Conservation (phyloP, 495 filamentous ascomycete species). For the Talaromyces borbonicus region DNA sequence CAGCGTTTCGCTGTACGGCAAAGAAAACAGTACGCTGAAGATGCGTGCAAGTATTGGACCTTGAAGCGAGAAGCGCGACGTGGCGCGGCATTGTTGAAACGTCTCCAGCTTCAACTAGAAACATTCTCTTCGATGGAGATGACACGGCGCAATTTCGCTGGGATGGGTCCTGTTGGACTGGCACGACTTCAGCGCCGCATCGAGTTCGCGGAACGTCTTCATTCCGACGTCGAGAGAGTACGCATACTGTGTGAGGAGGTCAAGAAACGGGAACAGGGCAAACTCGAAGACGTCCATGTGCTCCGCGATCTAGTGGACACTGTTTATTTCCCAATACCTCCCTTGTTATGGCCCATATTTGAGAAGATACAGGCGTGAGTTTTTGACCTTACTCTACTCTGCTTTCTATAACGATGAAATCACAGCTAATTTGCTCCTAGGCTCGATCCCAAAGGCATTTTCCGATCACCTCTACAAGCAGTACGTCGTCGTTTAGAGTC, state of each 20-base stretch:
- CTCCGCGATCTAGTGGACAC: constrained; percentile 69
- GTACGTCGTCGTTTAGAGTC: constrained; percentile 57
- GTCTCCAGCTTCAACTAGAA: constrained; percentile 78
- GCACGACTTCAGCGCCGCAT: constrained; percentile 70
- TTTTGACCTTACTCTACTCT: constrained; percentile 1
- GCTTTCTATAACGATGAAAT: not conserved
- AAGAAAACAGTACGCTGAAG: constrained; percentile 80
- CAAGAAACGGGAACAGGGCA: constrained; percentile 61
- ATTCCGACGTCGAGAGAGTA: constrained; percentile 66
- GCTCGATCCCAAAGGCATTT: constrained; percentile 62
- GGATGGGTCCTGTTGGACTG: constrained; percentile 77
- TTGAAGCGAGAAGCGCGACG: constrained; percentile 87
- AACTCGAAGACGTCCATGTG: constrained; percentile 64
- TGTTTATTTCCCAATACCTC: constrained; percentile 81
- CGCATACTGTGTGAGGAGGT: constrained; percentile 56
- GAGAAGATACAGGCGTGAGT: constrained; percentile 69
- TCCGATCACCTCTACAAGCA: constrained; percentile 51
- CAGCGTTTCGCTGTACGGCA: constrained; percentile 72
- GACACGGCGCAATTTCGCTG: constrained; percentile 80
- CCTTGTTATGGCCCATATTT: constrained; percentile 67
- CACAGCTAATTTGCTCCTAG: constrained; percentile 46
- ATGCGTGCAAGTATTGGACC: constrained; percentile 96
- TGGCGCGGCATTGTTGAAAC: constrained; percentile 83
- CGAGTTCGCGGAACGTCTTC: constrained; percentile 71
- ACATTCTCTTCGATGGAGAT: constrained; percentile 95